Conservation (phyloP, 2,329 filamentous ascomycete species). For the Epicoccum sorghinum region DNA sequence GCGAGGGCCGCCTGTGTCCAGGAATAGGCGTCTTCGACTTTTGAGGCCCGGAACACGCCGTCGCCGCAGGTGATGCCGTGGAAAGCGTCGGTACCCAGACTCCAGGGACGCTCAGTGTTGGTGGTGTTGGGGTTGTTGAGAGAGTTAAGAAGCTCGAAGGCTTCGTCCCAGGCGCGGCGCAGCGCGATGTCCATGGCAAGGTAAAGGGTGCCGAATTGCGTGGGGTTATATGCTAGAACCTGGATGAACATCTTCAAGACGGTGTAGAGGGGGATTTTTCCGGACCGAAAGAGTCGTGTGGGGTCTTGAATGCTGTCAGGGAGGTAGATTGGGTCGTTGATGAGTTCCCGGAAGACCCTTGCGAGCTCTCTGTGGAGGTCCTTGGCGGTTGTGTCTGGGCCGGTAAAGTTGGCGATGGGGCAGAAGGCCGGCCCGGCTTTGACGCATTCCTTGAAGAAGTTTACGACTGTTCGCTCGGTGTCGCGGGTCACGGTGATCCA, state of each 20-base stretch:
- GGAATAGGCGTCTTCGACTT: constrained; percentile 20
- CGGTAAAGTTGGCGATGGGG: constrained; percentile 18
- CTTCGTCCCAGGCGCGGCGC: constrained; percentile 10
- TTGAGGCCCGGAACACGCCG: constrained; percentile 17
- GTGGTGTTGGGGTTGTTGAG: constrained; percentile 1
- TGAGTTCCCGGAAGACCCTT: constrained; percentile 16
- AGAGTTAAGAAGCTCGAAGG: neutral
- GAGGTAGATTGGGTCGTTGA: constrained; percentile 18
- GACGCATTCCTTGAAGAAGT: constrained; percentile 22
- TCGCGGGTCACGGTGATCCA: constrained; percentile 19
- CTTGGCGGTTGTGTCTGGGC: constrained; percentile 17
- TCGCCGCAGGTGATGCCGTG: constrained; percentile 23
- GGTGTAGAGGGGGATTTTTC: constrained; percentile 6
- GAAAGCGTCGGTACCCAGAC: constrained; percentile 12
- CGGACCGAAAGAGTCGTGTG: constrained; percentile 9
- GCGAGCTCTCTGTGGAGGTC: constrained; percentile 14
- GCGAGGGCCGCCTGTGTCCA: constrained; percentile 10
- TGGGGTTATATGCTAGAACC: constrained; percentile 6
- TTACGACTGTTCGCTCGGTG: constrained; percentile 18
- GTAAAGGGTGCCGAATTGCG: constrained; percentile 1
- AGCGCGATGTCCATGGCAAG: constrained; percentile 1
- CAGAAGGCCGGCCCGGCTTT: constrained; percentile 14
- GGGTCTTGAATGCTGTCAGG: constrained; percentile 11
- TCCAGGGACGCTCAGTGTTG: constrained; percentile 17
- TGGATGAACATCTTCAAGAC: constrained; percentile 15